These are phyloP conservation scores for Syzygium jambos DNA, from an alignment of 345 rosid genomes.

Conservation along the genomic window DNA sequence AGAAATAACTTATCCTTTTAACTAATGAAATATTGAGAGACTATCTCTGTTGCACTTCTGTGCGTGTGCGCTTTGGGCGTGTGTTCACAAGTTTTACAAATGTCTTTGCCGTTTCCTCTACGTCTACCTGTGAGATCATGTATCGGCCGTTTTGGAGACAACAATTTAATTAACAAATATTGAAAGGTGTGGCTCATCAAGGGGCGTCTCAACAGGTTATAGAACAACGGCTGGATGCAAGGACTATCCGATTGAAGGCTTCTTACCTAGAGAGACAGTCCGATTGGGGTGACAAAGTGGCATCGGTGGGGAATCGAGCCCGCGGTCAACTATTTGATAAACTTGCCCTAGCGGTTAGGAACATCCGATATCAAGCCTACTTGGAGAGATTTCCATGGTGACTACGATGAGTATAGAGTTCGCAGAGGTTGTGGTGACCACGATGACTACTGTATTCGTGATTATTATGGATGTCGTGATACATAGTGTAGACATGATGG, in stretches of 20 bases:
- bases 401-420: background rate
- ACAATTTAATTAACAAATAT: background rate
- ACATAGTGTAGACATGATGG: background rate
- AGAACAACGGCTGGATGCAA: background rate
- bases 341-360: background rate
- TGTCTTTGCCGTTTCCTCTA: too few species aligned
- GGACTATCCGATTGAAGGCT: background rate
- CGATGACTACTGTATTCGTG: too few species aligned
- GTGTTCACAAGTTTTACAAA: background rate
- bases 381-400: background rate
- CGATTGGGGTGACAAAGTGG: background rate
- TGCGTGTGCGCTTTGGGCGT: background rate
- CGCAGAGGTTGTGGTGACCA: background rate
- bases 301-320: background rate
- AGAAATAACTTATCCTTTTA: background rate
- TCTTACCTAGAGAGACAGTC: background rate
- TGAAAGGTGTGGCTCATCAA: background rate
- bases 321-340: background rate
- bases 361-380: background rate
- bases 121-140: too few species aligned
- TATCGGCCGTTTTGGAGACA: too few species aligned
- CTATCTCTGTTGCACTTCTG: background rate
- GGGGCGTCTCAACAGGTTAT: background rate
- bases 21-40: background rate
- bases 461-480: background rate